Percentiles rank a stretch among this genome's conserved stretches.
Evolutionary conservation across 441 rosid genomes (phyloP).

Genomic region (Pelargonium cotyledonis): DNA sequence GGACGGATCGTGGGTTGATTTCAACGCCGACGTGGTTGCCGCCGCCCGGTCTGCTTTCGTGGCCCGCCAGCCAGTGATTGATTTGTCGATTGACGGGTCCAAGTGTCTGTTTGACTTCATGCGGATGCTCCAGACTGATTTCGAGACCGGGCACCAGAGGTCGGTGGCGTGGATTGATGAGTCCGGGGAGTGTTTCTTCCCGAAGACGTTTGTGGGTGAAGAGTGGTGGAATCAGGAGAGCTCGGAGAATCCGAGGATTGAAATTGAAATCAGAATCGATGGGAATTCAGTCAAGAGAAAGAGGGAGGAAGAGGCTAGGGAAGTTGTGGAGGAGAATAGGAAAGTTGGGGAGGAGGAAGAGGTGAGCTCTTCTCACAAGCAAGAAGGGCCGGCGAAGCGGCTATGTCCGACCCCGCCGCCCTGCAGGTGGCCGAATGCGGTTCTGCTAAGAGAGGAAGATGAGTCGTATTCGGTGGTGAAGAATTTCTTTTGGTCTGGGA

Average conservation of each 20-base stretch:
- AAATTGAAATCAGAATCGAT: conserved; percentile 20
- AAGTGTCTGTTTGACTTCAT: conserved; percentile 35
- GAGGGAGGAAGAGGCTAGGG: conserved; percentile 14
- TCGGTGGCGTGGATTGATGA: conserved; percentile 51
- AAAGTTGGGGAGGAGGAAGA: conserved; percentile 28
- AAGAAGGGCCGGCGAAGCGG: conserved; percentile 22
- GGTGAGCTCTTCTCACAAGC: conserved; percentile 27
- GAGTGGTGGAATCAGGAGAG: conserved; percentile 9
- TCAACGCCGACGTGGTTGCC: conserved; percentile 26
- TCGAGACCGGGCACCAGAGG: conserved; percentile 27
- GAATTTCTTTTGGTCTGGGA: conserved; percentile 25
- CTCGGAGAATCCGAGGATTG: conserved; percentile 15
- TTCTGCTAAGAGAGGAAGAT: conserved; percentile 27
- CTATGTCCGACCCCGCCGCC: conserved; percentile 17
- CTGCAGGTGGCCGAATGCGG: conserved; percentile 30
- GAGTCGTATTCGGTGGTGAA: conserved; percentile 16
- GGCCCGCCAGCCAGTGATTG: conserved; percentile 27
- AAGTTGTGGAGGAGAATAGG: background rate
- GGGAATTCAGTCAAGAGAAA: conserved; percentile 23
- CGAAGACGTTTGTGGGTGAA: conserved; percentile 22
- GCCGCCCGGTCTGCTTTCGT: conserved; percentile 25
- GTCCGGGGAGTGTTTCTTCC: conserved; percentile 37
- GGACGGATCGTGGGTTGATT: conserved; percentile 34
- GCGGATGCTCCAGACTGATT: conserved; percentile 38
- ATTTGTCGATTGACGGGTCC: conserved; percentile 24